Percentiles rank a stretch among this genome's conserved stretches.
These are phyloP conservation scores for Platanus orientalis DNA, from an alignment of 164 flowering plant genomes.

Conservation along the genomic window DNA sequence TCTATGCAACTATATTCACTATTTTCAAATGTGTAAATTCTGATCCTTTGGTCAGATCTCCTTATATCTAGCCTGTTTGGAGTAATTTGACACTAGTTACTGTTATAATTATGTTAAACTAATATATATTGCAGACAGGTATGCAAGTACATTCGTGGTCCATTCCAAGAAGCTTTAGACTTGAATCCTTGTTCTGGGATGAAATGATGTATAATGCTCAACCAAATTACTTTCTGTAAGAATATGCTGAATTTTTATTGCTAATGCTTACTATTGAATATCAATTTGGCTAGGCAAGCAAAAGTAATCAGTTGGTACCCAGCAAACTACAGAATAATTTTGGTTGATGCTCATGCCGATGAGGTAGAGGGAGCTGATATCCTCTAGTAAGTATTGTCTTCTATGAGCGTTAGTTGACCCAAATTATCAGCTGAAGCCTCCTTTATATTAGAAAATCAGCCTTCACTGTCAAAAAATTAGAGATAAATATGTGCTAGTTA, in stretches of 20 bases:
- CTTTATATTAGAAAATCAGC: too few species aligned
- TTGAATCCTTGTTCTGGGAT: conserved; percentile 99
- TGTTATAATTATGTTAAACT: background rate
- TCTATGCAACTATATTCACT: too few species aligned
- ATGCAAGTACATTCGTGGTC: conserved; percentile 98
- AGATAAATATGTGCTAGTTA: too few species aligned
- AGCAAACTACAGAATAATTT: conserved; percentile 88
- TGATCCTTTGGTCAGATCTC: too few species aligned
- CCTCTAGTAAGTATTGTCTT: conserved; percentile 47
- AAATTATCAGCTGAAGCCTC: background rate
- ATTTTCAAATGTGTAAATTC: too few species aligned
- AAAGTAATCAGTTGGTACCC: conserved; percentile 98
- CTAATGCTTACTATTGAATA: conserved; percentile 12
- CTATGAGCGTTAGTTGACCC: background rate
- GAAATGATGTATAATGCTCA: conserved; percentile 72
- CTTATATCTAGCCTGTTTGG: background rate
- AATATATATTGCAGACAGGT: conserved; percentile 40
- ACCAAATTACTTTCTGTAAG: background rate
- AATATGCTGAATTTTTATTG: background rate
- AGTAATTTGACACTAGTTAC: background rate
- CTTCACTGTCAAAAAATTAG: too few species aligned
- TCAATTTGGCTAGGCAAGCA: conserved; percentile 21
- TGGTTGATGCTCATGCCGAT: conserved; percentile 69
- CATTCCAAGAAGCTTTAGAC: conserved; percentile 92
- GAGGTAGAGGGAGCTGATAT: conserved; percentile 97